Evolutionary conservation across 768 basidiomycete species (phyloP).

Genomic region (Psilocybe subaeruginosa): DNA sequence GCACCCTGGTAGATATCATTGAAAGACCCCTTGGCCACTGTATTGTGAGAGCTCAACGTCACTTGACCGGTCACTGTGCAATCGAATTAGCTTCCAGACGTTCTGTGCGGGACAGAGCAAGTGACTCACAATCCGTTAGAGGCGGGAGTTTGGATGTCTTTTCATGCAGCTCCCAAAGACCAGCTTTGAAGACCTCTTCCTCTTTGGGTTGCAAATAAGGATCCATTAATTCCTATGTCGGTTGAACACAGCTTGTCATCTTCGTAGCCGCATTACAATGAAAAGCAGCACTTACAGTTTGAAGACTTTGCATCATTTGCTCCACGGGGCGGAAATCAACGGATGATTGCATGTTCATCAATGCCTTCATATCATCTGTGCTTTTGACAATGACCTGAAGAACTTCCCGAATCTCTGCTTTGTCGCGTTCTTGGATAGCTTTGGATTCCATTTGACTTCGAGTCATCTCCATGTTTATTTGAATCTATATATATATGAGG

Average conservation of each 20-base stretch:
- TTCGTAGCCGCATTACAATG: constrained; percentile 22
- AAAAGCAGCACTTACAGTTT: constrained; percentile 35
- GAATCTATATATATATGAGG: constrained; percentile 11
- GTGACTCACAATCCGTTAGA: constrained; percentile 39
- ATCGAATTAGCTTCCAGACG: background rate
- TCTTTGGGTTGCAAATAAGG: constrained; percentile 32
- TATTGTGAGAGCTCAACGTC: constrained; percentile 27
- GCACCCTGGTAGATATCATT: constrained; percentile 45
- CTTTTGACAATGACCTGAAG: constrained; percentile 36
- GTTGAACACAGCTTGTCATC: background rate
- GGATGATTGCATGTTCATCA: constrained; percentile 34
- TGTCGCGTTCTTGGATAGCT: constrained; percentile 34
- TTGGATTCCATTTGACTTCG: constrained; percentile 29
- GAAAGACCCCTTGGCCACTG: constrained; percentile 36
- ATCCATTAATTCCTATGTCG: constrained; percentile 16
- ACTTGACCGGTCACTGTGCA: constrained; percentile 45
- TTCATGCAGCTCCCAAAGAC: constrained; percentile 41
- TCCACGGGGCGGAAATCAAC: constrained; percentile 34
- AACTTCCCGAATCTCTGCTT: constrained; percentile 35
- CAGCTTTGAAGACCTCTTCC: constrained; percentile 35
- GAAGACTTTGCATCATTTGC: constrained; percentile 44
- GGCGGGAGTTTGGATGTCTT: constrained; percentile 44
- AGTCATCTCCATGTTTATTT: constrained; percentile 31
- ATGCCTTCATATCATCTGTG: constrained; percentile 35
- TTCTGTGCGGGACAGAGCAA: background rate